Base-by-base conservation (phyloP, 164 flowering plant species). In the Vitis labrusca region DNA sequence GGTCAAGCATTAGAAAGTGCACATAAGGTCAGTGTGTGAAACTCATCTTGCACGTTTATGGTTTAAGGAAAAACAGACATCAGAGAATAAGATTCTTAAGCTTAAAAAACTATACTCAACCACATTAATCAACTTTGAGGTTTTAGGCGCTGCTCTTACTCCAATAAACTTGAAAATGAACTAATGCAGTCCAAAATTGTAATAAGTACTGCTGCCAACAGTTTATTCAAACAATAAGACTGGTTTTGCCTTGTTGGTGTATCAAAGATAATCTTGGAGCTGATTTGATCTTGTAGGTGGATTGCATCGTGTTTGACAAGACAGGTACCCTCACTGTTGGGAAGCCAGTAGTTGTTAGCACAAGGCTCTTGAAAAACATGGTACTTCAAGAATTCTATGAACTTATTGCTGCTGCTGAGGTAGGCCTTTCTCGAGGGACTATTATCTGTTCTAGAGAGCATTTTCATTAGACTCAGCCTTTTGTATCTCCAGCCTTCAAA, bases 1-100 rank as follows among this genome's bases (percentile, higher is more conserved):
- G 99, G 98, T n/a, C 91, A 88, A 68, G 98, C 98, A 54, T 74
- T 94, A 58, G 98, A 92, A 80, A 87, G 85, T 73, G 86, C 99
- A 47, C 95, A 94, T 63, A 91, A 89, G 94, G 99, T 91, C 15
- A 58, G 80, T 49, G 69, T 65, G 9, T 32, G 4, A 64, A 4
- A 32, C 62, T 59, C 17, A 29, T 50, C 30, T n/a, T 37, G 5
- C 27, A 54, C 57, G 17, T 15, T 61, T 30, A 15, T 17, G 11
- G 32, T 10, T 58, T 17, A 8, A 13, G 2, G 56, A n/a, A 53
- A 53, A 53, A 53, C 14, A 13, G 10, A 53, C 7, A 13, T n/a
- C 13, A 0, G 5, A 6, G 44, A 32, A 32, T 32, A 32, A 32
- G 44, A 32, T 32, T 32, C 44, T 4, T 32, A 6, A 32, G 27